phyloP scores from a whole-genome alignment of 148 eudicot genomes.

The Camellia granthamiana region DNA sequence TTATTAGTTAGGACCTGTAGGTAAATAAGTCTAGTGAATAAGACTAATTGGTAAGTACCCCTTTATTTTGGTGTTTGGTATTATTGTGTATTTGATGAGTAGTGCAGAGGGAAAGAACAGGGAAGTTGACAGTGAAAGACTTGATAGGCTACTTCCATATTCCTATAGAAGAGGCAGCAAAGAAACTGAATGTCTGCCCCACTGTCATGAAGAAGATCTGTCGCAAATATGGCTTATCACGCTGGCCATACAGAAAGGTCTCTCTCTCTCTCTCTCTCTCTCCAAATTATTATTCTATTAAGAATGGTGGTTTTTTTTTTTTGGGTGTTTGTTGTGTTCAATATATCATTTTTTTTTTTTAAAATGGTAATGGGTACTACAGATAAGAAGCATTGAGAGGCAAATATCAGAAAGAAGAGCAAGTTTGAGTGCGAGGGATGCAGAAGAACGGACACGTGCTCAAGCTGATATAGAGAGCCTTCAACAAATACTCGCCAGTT shows the following conservation, averaged over 20 bases:
- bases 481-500: conserved; percentile 17
- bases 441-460: conserved; percentile 13
- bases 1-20: no score
- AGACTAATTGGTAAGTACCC: no score
- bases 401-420: conserved; percentile 22
- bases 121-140: conserved; percentile 37
- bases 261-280: not conserved
- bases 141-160: conserved; percentile 31
- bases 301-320: no score
- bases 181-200: conserved; percentile 29
- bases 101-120: conserved; percentile 51
- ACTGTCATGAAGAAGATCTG: conserved; percentile 52
- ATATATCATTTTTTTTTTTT: not conserved
- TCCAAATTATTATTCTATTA: not conserved
- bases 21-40: no score
- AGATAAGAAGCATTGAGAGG: conserved; percentile 49
- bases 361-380: conserved; percentile 11
- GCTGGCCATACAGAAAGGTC: conserved; percentile 78
- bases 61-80: not conserved
- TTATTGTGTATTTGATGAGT: not conserved
- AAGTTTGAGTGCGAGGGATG: not conserved
- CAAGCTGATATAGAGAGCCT: conserved; percentile 27
- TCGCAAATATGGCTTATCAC: conserved; percentile 29
- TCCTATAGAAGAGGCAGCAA: conserved; percentile 39
- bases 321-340: no score